Percentiles rank a stretch among this genome's conserved stretches.
These are phyloP conservation scores for Rhodotorula sp. DNA, from an alignment of 1,284 basidiomycete genomes.

Conservation along the genomic window DNA sequence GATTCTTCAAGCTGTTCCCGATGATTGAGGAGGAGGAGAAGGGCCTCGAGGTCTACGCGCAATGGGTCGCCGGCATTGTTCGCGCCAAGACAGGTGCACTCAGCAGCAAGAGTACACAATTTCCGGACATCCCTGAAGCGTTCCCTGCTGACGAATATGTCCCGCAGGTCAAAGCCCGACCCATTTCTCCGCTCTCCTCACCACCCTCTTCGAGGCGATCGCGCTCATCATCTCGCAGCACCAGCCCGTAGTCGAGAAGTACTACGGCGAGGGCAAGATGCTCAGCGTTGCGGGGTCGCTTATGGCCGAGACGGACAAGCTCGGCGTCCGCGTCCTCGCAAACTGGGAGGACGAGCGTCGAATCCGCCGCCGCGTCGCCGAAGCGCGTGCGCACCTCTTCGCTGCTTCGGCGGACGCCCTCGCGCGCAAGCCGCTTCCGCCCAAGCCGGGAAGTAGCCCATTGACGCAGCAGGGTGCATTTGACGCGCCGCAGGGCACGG, in stretches of 20 bases:
- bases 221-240: constrained; percentile 97
- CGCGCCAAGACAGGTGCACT: constrained; percentile 67
- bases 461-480: constrained; percentile 13
- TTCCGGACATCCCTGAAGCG: constrained; percentile 9
- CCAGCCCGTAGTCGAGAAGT: constrained; percentile 95
- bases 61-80: constrained; percentile 89
- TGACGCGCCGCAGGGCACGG: constrained; percentile 55
- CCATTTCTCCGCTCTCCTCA: constrained; percentile 83
- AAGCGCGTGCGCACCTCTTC: constrained; percentile 11
- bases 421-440: not conserved
- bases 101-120: constrained; percentile 69
- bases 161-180: constrained; percentile 76
- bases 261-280: constrained; percentile 90
- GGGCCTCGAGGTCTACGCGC: constrained; percentile 89
- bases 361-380: constrained; percentile 48
- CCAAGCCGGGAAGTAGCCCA: constrained; percentile 11
- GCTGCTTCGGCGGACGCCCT: not conserved
- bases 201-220: constrained; percentile 89
- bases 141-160: not conserved
- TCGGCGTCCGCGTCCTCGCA: constrained; percentile 72
- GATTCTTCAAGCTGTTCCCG: constrained; percentile 97
- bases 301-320: constrained; percentile 81
- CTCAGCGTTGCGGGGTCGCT: constrained; percentile 72
- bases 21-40: constrained; percentile 78
- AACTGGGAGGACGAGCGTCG: constrained; percentile 87